Conservation (phyloP, 306 rosid species). For the Glycine latifolia region DNA sequence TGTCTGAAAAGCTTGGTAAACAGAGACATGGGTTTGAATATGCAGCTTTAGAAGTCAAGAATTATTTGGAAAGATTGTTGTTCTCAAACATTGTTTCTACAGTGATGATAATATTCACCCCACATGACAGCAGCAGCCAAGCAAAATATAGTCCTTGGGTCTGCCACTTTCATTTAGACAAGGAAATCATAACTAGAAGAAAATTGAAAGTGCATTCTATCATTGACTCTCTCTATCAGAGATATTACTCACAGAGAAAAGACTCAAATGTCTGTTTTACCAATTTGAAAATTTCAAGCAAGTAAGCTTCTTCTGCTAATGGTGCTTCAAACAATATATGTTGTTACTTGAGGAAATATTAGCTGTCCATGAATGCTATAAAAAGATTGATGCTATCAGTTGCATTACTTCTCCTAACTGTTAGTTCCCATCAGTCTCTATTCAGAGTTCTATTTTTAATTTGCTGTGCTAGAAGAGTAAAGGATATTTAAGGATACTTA, state of each 20-base stretch:
- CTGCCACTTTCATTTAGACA: slow-evolving; percentile 82
- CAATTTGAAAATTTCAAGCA: slow-evolving; percentile 65
- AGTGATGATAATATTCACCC: slow-evolving; percentile 75
- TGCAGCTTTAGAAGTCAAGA: slow-evolving; percentile 82
- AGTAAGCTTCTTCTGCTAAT: slow-evolving; percentile 61
- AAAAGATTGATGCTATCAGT: neutral
- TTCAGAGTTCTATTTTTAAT: slow-evolving; percentile 8
- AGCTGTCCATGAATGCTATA: slow-evolving; percentile 9
- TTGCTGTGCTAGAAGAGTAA: slow-evolving; percentile 6
- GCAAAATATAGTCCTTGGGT: slow-evolving; percentile 80
- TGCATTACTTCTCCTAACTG: neutral
- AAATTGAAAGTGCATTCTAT: slow-evolving; percentile 65
- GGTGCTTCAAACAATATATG: slow-evolving; percentile 30
- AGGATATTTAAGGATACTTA: neutral
- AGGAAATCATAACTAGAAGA: slow-evolving; percentile 67
- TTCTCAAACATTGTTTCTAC: slow-evolving; percentile 75
- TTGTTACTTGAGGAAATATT: slow-evolving; percentile 18
- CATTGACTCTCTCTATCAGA: slow-evolving; percentile 58
- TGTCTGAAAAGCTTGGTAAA: slow-evolving; percentile 72
- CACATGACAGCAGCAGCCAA: slow-evolving; percentile 48
- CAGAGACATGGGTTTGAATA: slow-evolving; percentile 78
- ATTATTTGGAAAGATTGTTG: slow-evolving; percentile 74
- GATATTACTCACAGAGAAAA: slow-evolving; percentile 51
- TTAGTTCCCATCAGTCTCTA: neutral
- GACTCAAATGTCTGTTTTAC: slow-evolving; percentile 56